Conservation (phyloP, 1,284 basidiomycete species). For the Tilletia horrida region DNA sequence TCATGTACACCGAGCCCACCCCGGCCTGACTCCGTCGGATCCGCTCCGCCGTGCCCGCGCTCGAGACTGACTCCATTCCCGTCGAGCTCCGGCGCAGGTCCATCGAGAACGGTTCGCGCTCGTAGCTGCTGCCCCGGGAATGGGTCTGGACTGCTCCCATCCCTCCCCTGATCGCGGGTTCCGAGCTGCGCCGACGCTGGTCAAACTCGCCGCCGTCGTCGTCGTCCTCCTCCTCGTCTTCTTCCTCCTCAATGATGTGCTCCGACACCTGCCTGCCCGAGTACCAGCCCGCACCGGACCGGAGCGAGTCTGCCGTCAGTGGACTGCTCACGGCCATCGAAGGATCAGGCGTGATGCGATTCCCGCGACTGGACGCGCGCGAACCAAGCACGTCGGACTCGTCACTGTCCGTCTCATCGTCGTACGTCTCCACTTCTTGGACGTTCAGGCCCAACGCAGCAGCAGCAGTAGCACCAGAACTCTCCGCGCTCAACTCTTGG, state of each 20-base stretch:
- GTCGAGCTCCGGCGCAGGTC: not conserved
- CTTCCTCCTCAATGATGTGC: slow-evolving; percentile 1
- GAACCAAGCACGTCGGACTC: slow-evolving; percentile 15
- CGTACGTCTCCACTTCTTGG: not conserved
- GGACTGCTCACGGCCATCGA: not conserved
- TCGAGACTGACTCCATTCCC: not conserved
- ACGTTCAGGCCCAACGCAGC: not conserved
- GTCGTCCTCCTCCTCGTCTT: slow-evolving; percentile 5
- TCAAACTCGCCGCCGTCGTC: not conserved
- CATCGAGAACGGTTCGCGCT: not conserved
- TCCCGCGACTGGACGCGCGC: slow-evolving; percentile 7
- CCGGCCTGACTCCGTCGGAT: not conserved
- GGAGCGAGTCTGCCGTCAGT: no score
- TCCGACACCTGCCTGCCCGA: not conserved
- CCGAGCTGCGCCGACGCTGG: not conserved
- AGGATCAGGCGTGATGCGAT: not conserved
- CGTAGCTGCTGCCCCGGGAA: slow-evolving; percentile 14
- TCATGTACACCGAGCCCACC: not conserved
- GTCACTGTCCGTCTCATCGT: not conserved
- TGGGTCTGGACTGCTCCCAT: not conserved
- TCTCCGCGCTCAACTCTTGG: not conserved
- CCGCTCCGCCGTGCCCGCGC: slow-evolving; percentile 16
- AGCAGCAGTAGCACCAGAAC: no score
- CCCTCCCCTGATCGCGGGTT: not conserved
- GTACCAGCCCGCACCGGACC: no score